Evolutionary conservation across 2,329 filamentous ascomycete species (phyloP).

Genomic region (Bipolaris cookei): DNA sequence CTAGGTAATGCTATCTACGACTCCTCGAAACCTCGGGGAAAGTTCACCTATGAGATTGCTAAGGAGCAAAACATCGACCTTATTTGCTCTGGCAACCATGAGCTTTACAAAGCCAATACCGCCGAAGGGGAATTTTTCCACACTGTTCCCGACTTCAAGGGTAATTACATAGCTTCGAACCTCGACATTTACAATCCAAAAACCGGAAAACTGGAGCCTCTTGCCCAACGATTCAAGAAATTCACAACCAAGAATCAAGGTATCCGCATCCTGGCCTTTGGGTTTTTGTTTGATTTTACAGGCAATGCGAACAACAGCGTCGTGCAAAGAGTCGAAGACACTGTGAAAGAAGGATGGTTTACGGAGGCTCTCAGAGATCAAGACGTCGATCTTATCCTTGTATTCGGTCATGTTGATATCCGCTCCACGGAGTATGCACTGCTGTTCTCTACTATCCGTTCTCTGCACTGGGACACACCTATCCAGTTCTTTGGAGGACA

Average conservation of each 20-base stretch:
- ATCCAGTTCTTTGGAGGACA: conserved; percentile 95
- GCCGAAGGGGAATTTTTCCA: conserved; percentile 77
- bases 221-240: conserved; percentile 83
- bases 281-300: conserved; percentile 93
- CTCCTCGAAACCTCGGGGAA: conserved; percentile 82
- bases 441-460: conserved; percentile 79
- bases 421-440: conserved; percentile 78
- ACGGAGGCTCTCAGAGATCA: conserved; percentile 78
- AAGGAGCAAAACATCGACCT: conserved; percentile 83
- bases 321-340: conserved; percentile 79
- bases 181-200: conserved; percentile 81
- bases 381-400: conserved; percentile 84
- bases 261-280: conserved; percentile 84
- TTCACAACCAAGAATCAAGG: conserved; percentile 91
- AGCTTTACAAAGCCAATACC: conserved; percentile 83
- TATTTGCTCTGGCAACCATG: conserved; percentile 89
- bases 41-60: conserved; percentile 87
- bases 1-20: conserved; percentile 97
- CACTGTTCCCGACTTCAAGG: conserved; percentile 82
- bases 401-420: conserved; percentile 84
- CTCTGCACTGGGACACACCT: conserved; percentile 77
- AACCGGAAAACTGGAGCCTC: conserved; percentile 72
- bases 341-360: conserved; percentile 87
- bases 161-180: conserved; percentile 87
- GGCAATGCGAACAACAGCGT: conserved; percentile 90